Percentiles rank a stretch among this genome's conserved stretches.
phyloP scores from a whole-genome alignment of 495 filamentous ascomycete genomes.

The Penicillium pulvis region DNA sequence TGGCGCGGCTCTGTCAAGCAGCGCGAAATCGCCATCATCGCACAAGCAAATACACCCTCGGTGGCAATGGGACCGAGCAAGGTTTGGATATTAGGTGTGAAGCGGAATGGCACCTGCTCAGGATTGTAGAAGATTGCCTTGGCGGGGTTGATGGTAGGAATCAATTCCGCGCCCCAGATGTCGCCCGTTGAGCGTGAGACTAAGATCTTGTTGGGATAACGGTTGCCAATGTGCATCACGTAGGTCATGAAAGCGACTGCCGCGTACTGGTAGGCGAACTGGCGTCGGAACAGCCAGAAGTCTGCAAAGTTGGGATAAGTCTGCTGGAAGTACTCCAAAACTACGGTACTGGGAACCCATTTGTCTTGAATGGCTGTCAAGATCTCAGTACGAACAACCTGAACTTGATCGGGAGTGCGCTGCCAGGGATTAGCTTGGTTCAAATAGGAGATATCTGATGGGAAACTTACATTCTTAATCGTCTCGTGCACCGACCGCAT shows the following conservation, averaged over 20 bases:
- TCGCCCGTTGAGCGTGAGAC: slow-evolving; percentile 88
- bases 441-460: too few relatives aligned
- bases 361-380: slow-evolving; percentile 89
- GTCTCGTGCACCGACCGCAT: slow-evolving; percentile 73
- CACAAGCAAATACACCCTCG: slow-evolving; percentile 90
- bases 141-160: slow-evolving; percentile 75
- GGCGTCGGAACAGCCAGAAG: slow-evolving; percentile 96
- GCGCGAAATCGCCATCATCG: slow-evolving; percentile 92
- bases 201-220: slow-evolving; percentile 91
- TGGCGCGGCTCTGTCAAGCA: slow-evolving; percentile 90
- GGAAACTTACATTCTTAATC: slow-evolving; percentile 58
- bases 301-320: slow-evolving; percentile 88
- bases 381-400: slow-evolving; percentile 75
- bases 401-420: slow-evolving; percentile 67
- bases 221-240: slow-evolving; percentile 90
- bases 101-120: slow-evolving; percentile 93
- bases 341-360: slow-evolving; percentile 78
- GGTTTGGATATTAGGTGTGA: slow-evolving; percentile 93
- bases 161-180: slow-evolving; percentile 93
- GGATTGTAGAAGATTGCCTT: slow-evolving; percentile 91
- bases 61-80: slow-evolving; percentile 93
- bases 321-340: slow-evolving; percentile 85
- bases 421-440: slow-evolving; percentile 34
- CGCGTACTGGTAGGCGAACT: slow-evolving; percentile 96
- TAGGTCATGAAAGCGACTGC: slow-evolving; percentile 98